phyloP scores from a whole-genome alignment of 148 eudicot species.

The Amaranthus cruentus region DNA sequence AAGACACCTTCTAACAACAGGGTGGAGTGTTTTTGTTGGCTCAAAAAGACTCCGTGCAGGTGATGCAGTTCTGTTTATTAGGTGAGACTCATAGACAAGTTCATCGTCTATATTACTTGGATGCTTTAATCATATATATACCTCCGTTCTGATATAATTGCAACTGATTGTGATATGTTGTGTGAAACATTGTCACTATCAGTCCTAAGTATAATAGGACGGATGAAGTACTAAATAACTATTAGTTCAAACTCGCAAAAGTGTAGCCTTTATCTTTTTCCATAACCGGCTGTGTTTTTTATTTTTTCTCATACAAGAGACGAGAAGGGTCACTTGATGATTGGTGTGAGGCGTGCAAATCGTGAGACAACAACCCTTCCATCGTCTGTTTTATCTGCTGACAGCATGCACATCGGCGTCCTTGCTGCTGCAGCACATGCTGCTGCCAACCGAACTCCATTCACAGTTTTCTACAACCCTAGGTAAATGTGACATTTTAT shows the following conservation, averaged over 20 bases:
- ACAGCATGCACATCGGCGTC: constrained; percentile 98
- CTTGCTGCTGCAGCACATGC: constrained; percentile 99
- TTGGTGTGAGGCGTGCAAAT: constrained; percentile 92
- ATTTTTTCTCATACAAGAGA: constrained; percentile 39
- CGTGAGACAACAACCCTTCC: constrained; percentile 87
- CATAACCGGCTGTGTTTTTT: not conserved
- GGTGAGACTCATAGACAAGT: constrained; percentile 34
- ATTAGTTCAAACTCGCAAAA: too few relatives aligned
- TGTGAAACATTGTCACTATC: too few relatives aligned
- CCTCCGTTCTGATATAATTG: too few relatives aligned
- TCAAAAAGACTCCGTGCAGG: constrained; percentile 92
- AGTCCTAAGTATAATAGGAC: too few relatives aligned
- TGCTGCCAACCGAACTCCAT: constrained; percentile 75
- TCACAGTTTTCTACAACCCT: constrained; percentile 86
- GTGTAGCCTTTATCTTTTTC: too few relatives aligned
- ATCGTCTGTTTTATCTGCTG: constrained; percentile 93
- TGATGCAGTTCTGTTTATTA: constrained; percentile 84
- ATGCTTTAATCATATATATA: too few relatives aligned
- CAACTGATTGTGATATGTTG: too few relatives aligned
- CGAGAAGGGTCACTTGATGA: constrained; percentile 77
- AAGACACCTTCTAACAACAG: constrained; percentile 91
- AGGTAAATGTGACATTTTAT: constrained; percentile 36
- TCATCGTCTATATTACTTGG: too few relatives aligned
- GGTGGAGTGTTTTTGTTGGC: constrained; percentile 98
- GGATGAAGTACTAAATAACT: too few relatives aligned